Evolutionary conservation across 768 basidiomycete species (phyloP).

Genomic region (Chalciporus piperatus): DNA sequence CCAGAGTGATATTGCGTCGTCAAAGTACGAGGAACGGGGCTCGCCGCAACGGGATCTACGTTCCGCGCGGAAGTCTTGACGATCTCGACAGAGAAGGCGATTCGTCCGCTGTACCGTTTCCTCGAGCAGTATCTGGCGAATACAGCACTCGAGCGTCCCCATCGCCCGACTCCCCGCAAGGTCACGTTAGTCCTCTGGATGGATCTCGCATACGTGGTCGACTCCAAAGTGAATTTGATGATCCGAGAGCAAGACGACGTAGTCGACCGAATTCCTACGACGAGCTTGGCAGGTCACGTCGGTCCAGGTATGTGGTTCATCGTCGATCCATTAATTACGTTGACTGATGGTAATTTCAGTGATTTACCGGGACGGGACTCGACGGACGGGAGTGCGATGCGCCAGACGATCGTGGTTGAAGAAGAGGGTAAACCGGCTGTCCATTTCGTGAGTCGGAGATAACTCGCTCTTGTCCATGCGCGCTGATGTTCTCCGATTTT

Average conservation of each 20-base stretch:
- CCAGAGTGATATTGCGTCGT: conserved; percentile 53
- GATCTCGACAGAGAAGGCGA: conserved; percentile 33
- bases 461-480: not conserved
- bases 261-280: conserved; percentile 67
- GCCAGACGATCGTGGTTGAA: conserved; percentile 70
- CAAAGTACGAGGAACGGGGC: conserved; percentile 52
- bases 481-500: conserved; percentile 12
- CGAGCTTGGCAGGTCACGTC: conserved; percentile 54
- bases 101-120: conserved; percentile 60
- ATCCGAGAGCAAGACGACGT: conserved; percentile 46
- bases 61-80: conserved; percentile 39
- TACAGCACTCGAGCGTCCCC: conserved; percentile 34
- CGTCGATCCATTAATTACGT: conserved; percentile 56
- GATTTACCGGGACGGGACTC: conserved; percentile 62
- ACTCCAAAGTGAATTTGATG: conserved; percentile 74
- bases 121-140: conserved; percentile 56
- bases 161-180: conserved; percentile 36
- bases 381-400: conserved; percentile 59
- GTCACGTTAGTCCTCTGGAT: conserved; percentile 27
- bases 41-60: conserved; percentile 46
- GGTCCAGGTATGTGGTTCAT: conserved; percentile 71
- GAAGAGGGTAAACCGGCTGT: conserved; percentile 80
- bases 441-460: conserved; percentile 65
- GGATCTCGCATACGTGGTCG: conserved; percentile 50
- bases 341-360: conserved; percentile 56